phyloP scores from a whole-genome alignment of 352 stramenopile species.

The Saprolegnia parasitica region DNA sequence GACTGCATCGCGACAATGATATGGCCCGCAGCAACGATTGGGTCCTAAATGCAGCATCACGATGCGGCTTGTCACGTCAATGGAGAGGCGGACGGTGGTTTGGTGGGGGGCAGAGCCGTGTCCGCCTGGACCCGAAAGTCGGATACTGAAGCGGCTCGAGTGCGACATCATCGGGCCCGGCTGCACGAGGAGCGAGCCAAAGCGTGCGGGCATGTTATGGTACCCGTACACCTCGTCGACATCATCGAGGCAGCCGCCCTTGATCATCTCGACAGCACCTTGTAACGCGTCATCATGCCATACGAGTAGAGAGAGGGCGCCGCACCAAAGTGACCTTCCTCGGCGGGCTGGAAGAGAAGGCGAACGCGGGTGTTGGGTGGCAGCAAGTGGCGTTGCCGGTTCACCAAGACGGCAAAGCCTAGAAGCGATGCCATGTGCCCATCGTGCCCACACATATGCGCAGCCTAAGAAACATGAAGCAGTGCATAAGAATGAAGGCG shows the following conservation, averaged over 20 bases:
- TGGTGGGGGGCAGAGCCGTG: conserved; percentile 92
- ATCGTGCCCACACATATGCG: conserved; percentile 95
- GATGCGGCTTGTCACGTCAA: neutral
- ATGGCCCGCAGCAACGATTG: conserved; percentile 85
- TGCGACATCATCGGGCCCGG: conserved; percentile 89
- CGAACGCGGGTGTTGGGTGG: conserved; percentile 76
- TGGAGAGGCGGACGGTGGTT: neutral
- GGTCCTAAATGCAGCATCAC: conserved; percentile 65
- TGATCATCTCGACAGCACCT: conserved; percentile 89
- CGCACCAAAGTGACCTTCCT: conserved; percentile 63
- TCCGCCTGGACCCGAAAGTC: conserved; percentile 88
- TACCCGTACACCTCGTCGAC: conserved; percentile 90
- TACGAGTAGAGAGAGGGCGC: neutral
- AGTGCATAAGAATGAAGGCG: neutral
- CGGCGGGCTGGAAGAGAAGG: conserved; percentile 94
- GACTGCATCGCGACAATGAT: conserved; percentile 91
- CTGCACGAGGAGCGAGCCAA: conserved; percentile 84
- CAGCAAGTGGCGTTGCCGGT: conserved; percentile 62
- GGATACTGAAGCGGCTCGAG: conserved; percentile 89
- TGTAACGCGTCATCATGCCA: conserved; percentile 21
- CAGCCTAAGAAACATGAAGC: conserved; percentile 33
- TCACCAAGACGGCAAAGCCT: conserved; percentile 76
- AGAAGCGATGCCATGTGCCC: conserved; percentile 93
- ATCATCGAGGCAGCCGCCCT: conserved; percentile 83
- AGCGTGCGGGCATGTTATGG: conserved; percentile 85